Evolutionary conservation across 2,329 filamentous ascomycete genomes (phyloP).

Genomic region (Trichoderma hamatum): DNA sequence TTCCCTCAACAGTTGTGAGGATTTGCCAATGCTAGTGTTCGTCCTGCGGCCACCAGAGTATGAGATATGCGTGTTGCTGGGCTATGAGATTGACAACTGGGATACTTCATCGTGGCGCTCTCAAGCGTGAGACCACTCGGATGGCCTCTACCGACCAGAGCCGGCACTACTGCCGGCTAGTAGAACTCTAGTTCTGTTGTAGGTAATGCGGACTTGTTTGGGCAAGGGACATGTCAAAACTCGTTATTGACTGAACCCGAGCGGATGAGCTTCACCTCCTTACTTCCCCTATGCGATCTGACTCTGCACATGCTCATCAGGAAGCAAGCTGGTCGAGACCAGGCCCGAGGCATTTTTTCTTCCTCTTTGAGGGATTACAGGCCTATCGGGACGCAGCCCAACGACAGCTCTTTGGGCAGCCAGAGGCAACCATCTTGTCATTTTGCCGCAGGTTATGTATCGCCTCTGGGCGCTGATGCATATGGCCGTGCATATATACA

Average conservation of each 20-base stretch:
- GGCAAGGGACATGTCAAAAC: constrained; percentile 10
- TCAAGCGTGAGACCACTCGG: constrained; percentile 5
- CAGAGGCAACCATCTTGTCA: neutral
- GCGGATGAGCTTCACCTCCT: neutral
- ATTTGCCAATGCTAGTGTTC: neutral
- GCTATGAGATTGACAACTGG: neutral
- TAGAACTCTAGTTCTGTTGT: neutral
- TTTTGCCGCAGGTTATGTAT: constrained; percentile 1
- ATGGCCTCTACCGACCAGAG: constrained; percentile 23
- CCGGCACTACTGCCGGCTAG: constrained; percentile 23
- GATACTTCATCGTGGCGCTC: neutral
- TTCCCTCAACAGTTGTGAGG: neutral
- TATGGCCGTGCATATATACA: constrained; percentile 10
- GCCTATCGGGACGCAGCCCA: constrained; percentile 9
- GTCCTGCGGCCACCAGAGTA: neutral
- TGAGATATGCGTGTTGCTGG: neutral
- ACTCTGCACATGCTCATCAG: neutral
- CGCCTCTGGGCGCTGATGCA: constrained; percentile 27
- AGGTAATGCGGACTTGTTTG: neutral
- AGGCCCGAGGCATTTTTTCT: constrained; percentile 10
- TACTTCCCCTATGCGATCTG: neutral
- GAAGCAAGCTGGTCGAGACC: neutral
- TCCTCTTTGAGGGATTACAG: constrained; percentile 12
- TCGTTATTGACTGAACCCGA: neutral
- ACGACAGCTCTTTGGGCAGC: constrained; percentile 7